A percentile compares a stretch with the other conserved stretches of the same genome.
Evolutionary conservation across 305 asterid species (phyloP).

Genomic region (Salvia sclarea): DNA sequence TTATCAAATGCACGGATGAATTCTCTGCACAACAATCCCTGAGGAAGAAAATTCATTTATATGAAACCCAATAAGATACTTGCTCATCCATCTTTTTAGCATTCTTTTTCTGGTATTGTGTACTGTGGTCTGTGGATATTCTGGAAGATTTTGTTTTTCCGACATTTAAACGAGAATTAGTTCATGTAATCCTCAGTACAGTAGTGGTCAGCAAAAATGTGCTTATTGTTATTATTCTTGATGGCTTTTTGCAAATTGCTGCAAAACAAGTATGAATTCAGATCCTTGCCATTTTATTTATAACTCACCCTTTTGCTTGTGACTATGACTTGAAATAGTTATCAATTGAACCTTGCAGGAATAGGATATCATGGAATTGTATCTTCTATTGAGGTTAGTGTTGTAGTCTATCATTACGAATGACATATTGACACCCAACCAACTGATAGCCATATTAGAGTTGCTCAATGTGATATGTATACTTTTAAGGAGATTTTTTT

Average conservation of each 20-base stretch:
- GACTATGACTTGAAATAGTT: not conserved
- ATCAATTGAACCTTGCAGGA: not conserved
- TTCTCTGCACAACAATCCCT: not conserved
- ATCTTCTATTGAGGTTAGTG: no score
- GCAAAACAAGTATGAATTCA: not conserved
- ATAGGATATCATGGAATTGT: no score
- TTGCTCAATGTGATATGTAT: no score
- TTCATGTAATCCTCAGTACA: not conserved
- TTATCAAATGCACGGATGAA: not conserved
- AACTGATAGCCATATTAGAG: no score
- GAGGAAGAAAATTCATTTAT: not conserved
- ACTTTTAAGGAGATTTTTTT: no score
- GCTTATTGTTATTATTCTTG: not conserved
- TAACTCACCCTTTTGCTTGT: not conserved
- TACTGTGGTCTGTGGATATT: not conserved
- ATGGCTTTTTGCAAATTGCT: not conserved
- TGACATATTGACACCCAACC: no score
- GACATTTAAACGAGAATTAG: not conserved
- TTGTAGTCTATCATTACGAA: no score
- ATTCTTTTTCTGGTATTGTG: not conserved
- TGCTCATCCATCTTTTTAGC: not conserved
- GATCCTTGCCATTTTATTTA: not conserved
- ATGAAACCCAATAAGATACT: not conserved
- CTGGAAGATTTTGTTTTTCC: not conserved
- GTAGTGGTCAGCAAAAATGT: not conserved